Evolutionary conservation across 192 early-diverging fungal species (phyloP).

Genomic region (Backusella tarrabulga): DNA sequence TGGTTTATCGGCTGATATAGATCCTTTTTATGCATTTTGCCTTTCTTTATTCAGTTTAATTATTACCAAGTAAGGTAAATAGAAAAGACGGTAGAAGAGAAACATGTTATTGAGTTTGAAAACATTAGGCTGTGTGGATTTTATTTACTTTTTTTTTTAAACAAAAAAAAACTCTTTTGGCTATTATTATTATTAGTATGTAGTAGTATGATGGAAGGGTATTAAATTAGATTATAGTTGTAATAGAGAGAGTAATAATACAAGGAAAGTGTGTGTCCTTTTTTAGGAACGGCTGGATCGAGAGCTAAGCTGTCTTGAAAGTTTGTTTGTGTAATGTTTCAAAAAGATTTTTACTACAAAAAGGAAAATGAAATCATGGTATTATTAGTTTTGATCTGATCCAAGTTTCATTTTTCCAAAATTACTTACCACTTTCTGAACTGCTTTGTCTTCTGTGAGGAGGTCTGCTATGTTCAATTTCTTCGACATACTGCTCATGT

Average conservation of each 20-base stretch:
- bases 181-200: neutral
- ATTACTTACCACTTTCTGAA: neutral
- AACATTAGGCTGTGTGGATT: neutral
- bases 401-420: neutral
- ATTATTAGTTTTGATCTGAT: neutral
- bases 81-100: neutral
- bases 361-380: slow-evolving; percentile 8
- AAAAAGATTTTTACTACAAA: slow-evolving; percentile 1
- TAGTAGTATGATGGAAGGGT: neutral
- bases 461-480: neutral
- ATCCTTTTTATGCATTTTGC: neutral
- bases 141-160: neutral
- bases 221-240: neutral
- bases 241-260: neutral
- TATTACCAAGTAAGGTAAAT: neutral
- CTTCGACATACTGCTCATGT: neutral
- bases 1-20: neutral
- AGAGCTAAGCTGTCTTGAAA: slow-evolving; percentile 5
- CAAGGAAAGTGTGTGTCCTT: neutral
- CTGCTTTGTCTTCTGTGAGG: slow-evolving; percentile 4
- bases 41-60: neutral
- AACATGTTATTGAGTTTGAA: neutral
- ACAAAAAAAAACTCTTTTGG: neutral
- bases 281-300: neutral
- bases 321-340: slow-evolving; percentile 7